phyloP scores from a whole-genome alignment of 208 protist genomes.

The Acanthamoeba lenticulata region DNA sequence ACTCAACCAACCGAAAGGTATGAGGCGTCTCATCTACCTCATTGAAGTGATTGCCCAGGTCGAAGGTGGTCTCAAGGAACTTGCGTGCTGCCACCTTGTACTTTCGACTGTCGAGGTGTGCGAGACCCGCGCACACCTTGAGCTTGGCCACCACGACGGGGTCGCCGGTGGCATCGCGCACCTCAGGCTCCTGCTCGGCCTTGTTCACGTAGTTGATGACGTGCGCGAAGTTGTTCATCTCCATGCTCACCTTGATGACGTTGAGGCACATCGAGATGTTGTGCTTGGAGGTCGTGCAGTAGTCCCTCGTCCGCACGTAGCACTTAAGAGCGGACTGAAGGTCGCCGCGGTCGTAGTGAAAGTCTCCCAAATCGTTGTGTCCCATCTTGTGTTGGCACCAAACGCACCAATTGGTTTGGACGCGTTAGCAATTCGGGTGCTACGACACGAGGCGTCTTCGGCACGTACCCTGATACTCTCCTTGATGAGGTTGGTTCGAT shows the following conservation, averaged over 20 bases:
- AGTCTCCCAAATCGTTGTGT: constrained; percentile 86
- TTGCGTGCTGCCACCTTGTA: constrained; percentile 85
- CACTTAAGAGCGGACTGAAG: constrained; percentile 82
- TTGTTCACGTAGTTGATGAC: constrained; percentile 84
- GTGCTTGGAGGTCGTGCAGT: constrained; percentile 86
- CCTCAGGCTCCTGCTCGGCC: constrained; percentile 82
- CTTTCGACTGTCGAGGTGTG: constrained; percentile 81
- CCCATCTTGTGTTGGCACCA: constrained; percentile 64
- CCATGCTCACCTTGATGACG: constrained; percentile 84
- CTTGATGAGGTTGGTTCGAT: constrained; percentile 82
- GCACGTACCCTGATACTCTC: constrained; percentile 81
- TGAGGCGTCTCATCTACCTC: constrained; percentile 48
- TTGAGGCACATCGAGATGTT: constrained; percentile 87
- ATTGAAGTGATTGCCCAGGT: constrained; percentile 72
- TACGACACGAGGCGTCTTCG: background rate
- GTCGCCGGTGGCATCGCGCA: background rate
- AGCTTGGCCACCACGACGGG: constrained; percentile 76
- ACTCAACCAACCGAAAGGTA: background rate
- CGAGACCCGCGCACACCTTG: constrained; percentile 75
- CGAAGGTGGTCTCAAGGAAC: constrained; percentile 81
- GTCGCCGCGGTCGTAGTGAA: constrained; percentile 85
- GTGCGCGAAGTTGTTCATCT: constrained; percentile 84
- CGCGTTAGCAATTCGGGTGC: background rate
- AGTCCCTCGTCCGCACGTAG: constrained; percentile 87
- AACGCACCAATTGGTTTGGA: background rate